Percentiles rank a stretch among this genome's conserved stretches.
Conservation (phyloP, 192 early-diverging fungal species). For the Radiomyces spectabilis region DNA sequence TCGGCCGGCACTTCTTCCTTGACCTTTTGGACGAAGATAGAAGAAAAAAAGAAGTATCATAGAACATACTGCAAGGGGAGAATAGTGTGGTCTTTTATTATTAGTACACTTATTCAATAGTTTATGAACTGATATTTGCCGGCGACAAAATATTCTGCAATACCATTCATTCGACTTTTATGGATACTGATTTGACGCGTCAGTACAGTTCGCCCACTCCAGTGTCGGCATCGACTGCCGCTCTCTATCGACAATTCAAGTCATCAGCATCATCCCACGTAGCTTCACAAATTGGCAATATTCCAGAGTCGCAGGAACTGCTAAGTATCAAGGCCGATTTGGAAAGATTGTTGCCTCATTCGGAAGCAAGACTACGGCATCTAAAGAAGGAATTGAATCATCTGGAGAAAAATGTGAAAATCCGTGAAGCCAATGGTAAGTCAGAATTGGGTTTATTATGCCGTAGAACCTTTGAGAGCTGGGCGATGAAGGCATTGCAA, state of each 20-base stretch:
- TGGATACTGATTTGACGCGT: neutral
- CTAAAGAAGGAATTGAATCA: constrained; percentile 16
- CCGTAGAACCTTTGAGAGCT: too few species aligned
- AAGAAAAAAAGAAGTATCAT: neutral
- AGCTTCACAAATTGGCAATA: neutral
- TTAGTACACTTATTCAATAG: too few species aligned
- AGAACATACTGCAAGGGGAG: too few species aligned
- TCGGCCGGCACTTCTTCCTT: too few species aligned
- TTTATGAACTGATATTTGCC: too few species aligned
- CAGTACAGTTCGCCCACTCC: constrained; percentile 2
- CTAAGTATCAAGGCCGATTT: constrained; percentile 19
- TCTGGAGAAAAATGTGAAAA: constrained; percentile 17
- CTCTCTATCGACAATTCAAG: neutral
- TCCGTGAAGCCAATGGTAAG: constrained; percentile 4
- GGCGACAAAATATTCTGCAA: too few species aligned
- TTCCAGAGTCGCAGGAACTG: constrained; percentile 19
- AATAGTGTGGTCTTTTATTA: too few species aligned
- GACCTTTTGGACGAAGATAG: neutral
- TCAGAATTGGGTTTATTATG: too few species aligned
- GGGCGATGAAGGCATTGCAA: too few species aligned
- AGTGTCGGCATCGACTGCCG: neutral
- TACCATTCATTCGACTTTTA: too few species aligned
- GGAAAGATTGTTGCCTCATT: constrained; percentile 14
- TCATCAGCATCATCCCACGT: neutral
- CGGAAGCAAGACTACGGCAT: constrained; percentile 10